Base-by-base conservation (phyloP, 2,329 filamentous ascomycete species). In the Ustilaginoidea virens region DNA sequence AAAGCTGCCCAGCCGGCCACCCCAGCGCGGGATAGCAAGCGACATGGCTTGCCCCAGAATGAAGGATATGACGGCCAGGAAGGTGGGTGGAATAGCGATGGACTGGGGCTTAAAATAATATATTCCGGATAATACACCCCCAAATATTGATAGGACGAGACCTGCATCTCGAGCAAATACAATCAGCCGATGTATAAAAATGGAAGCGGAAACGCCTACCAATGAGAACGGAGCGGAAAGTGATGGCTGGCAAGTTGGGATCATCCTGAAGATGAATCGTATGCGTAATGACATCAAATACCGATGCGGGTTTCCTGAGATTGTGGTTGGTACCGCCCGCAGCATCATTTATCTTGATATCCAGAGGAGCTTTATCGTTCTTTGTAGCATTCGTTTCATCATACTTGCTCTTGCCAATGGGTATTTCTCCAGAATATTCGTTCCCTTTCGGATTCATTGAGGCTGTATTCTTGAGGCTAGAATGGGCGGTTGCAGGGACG, bases 221-320 rank as follows among this genome's bases (percentile, higher is more conserved):
- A 14, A 44, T 34, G 5, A 28, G 12, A 5, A 40, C 33, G 30
- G 40, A 37, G 5, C 42, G 41, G 21, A 44, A 29, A 5, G 42
- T 44, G 38, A 41, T 42, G 16, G 42, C 39, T 8, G 41, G 40
- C 14, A 36, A 22, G 4, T 29, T 27, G 12, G 38, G 36, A 10
- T 44, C 40, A 24, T 44, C 41, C 2, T 44, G 39, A 17, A 40
- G 41, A 3, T 40, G 38, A 23, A 44, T 39, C 5, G 43, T 39
- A 27, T 44, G 30, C 1, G 41, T 44, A 12, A 44, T 15, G 17
- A 19, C 29, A 11, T 31, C 25, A 13, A 18, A 27, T 12, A 11
- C 17, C 25, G 25, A 18, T 10, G 25, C 25, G 5, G 25, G 25
- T 19, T 27, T 27, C 16, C 7, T 19, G 12, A 27, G 7, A 4